Percentiles rank a stretch among this genome's conserved stretches.
Evolutionary conservation across 371 early-diverging fungal genomes (phyloP).

Genomic region (Rhizopus arrhizus): DNA sequence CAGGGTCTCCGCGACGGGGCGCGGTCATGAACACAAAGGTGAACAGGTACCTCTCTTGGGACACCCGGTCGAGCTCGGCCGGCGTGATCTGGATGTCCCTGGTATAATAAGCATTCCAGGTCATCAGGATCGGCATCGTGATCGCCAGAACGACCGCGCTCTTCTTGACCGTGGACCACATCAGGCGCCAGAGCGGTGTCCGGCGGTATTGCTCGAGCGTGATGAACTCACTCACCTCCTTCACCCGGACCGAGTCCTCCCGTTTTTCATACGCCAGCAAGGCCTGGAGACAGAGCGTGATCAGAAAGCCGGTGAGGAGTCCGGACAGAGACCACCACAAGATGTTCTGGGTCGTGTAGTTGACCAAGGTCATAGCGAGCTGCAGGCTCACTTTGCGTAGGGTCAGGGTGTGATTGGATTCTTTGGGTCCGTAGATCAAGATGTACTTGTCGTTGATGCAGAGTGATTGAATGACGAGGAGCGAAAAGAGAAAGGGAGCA

Average conservation of each 20-base stretch:
- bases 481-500: slow-evolving; percentile 59
- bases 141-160: slow-evolving; percentile 26
- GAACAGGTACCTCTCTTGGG: slow-evolving; percentile 51
- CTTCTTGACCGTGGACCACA: slow-evolving; percentile 37
- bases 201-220: slow-evolving; percentile 36
- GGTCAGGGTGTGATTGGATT: slow-evolving; percentile 37
- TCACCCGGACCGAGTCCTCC: slow-evolving; percentile 29
- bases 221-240: slow-evolving; percentile 40
- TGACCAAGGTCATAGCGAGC: slow-evolving; percentile 54
- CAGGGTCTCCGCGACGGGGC: slow-evolving; percentile 56
- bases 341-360: slow-evolving; percentile 54
- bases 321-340: slow-evolving; percentile 68
- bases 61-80: slow-evolving; percentile 33
- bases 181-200: slow-evolving; percentile 43
- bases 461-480: slow-evolving; percentile 59
- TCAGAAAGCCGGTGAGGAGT: slow-evolving; percentile 50
- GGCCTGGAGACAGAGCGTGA: slow-evolving; percentile 41
- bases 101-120: slow-evolving; percentile 44
- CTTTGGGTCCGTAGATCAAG: slow-evolving; percentile 43
- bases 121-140: slow-evolving; percentile 37
- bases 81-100: slow-evolving; percentile 43
- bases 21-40: slow-evolving; percentile 65
- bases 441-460: slow-evolving; percentile 58
- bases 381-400: slow-evolving; percentile 54
- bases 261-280: slow-evolving; percentile 32